Evolutionary conservation across 306 rosid species (phyloP), one percentile per base, ranked within the genome.

Genomic region (Boehmeria nivea): DNA sequence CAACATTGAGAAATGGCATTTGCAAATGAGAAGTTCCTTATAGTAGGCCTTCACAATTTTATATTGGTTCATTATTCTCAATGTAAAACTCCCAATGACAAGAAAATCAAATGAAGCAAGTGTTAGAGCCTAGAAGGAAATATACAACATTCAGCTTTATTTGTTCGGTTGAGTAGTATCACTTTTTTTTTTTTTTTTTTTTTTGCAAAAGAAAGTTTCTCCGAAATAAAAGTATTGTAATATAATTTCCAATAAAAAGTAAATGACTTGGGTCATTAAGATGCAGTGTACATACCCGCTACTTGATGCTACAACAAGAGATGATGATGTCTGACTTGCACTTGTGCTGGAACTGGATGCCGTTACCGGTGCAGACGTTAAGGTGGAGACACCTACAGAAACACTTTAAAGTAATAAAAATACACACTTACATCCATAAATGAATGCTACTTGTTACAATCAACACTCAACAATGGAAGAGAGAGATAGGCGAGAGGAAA

Each of bases 251-350:
- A 43, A 2, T 9, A 11, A 51, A 34, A 31, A 39, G 23, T n/a
- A 5, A 37, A 43, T 24, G 21, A 23, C 65, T 51, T 37, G 26
- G 27, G 22, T 44, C 13, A 43, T 14, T 20, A 54, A 25, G 43
- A 10, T 12, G 31, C 65, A 60, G 51, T 45, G 58, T 34, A 55
- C 86, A 74, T 22, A 87, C 98, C 98, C 95, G 62, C 85, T 80
- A 38, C 89, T 72, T 37, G 91, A 81, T 40, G 93, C 82, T 39
- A 73, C 73, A 71, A 77, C 72, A 70, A 73, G 74, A 43, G 96
- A 58, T 18, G 91, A 57, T 43, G 86, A 64, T 36, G 72, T 55
- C 76, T 78, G 96, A 71, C 79, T 72, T 19, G 85, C 75, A 71
- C 76, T 57, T 7, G 79, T 59, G 70, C 78, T 70, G 40, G 81